phyloP scores from a whole-genome alignment of 805 yeast genomes.

The Pichia manshurica region DNA sequence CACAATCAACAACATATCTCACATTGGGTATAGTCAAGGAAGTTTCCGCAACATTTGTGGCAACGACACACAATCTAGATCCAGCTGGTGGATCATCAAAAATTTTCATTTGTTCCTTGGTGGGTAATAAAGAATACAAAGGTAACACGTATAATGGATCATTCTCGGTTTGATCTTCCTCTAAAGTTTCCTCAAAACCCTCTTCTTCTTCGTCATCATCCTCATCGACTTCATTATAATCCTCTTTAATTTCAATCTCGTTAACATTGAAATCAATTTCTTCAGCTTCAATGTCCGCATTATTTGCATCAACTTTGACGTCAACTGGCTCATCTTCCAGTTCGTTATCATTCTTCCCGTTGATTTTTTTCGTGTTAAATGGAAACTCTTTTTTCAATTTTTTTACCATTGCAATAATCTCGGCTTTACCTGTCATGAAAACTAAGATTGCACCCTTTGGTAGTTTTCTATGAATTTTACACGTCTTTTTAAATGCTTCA shows the following conservation, averaged over 20 bases:
- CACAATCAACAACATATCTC: conserved; percentile 91
- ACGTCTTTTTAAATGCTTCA: conserved; percentile 78
- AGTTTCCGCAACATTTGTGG: conserved; percentile 97
- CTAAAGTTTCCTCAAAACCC: conserved; percentile 67
- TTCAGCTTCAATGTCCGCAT: conserved; percentile 76
- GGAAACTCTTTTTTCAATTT: conserved; percentile 67
- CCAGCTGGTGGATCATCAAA: conserved; percentile 83
- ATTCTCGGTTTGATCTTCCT: conserved; percentile 60
- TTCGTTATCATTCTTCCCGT: conserved; percentile 16
- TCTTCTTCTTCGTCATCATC: conserved; percentile 53
- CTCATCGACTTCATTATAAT: conserved; percentile 37
- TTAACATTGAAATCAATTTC: conserved; percentile 63
- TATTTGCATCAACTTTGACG: conserved; percentile 49
- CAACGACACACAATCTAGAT: conserved; percentile 82
- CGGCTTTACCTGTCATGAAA: conserved; percentile 92
- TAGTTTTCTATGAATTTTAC: conserved; percentile 76
- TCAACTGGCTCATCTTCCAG: conserved; percentile 34
- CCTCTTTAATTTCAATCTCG: conserved; percentile 35
- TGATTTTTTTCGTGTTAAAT: conserved; percentile 23
- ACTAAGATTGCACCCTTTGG: conserved; percentile 94
- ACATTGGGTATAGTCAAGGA: conserved; percentile 95
- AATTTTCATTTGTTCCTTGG: conserved; percentile 89
- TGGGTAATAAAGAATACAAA: conserved; percentile 86
- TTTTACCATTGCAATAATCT: conserved; percentile 72
- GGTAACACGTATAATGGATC: conserved; percentile 91